Evolutionary conservation across 768 basidiomycete genomes (phyloP), one percentile per base, ranked within the genome.

Genomic region (Stropharia rugosoannulata): DNA sequence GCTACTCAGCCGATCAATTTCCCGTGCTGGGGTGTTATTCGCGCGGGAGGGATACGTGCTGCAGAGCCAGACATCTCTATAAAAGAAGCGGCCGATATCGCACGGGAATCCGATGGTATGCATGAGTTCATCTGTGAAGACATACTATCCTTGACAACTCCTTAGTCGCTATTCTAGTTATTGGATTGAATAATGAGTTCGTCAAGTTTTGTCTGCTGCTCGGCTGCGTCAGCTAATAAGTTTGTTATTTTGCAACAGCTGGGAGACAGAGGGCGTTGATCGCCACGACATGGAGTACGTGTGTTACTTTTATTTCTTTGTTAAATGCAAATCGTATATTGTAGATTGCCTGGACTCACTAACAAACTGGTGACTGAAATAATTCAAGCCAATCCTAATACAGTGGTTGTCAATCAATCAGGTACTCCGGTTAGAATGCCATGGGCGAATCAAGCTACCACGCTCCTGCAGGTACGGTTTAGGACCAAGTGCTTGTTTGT

Each of bases 211-310:
- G 27, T 3, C 27, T 22, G 13, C 44, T 22, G 11, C n/a, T 25
- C 18, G 5, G 10, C 25, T 13, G 40, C 6, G 18, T 37, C 29
- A 27, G 15, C 25, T 57, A 38, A 48, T 47, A 42, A 41, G 15
- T 16, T 47, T 47, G 39, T 16, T 27, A 29, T 2, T 18, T 29
- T 49, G 16, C 25, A 32, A 32, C 48, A 70, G 70, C 37, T 68
- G 75, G 75, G 84, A 87, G 64, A 79, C 77, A 41, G 85, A 87
- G 70, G 83, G 83, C 2, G 80, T 78, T 58, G 86, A 87, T 63
- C 73, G 85, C 40, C 63, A 71, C 10, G 64, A 77, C 57, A 69
- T 80, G 61, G 71, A 74, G 76, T 80, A 56, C 39, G 68, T 19
- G 4, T n/a, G 1, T 16, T 18, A 37, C 1, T 27, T 35, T 4